These are phyloP conservation scores for Spencermartinsiella europaea DNA, from an alignment of 805 yeast species.

Conservation along the genomic window DNA sequence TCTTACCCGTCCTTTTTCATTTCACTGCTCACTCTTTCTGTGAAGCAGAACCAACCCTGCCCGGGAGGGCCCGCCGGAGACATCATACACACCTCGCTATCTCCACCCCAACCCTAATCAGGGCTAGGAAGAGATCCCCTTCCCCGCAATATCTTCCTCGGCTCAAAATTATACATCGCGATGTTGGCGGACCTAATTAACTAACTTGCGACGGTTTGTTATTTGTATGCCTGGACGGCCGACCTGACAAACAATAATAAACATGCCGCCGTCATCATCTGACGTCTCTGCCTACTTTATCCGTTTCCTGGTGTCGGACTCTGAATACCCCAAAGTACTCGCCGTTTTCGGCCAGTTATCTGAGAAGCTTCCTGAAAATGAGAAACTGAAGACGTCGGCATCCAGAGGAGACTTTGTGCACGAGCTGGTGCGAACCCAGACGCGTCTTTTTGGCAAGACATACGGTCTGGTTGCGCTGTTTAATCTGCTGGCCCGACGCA, in stretches of 20 bases:
- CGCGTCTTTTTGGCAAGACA: conserved; percentile 19
- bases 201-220: no score
- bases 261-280: no score
- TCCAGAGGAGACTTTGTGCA: conserved; percentile 15
- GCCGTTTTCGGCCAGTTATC: conserved; percentile 7
- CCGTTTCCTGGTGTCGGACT: conserved; percentile 24
- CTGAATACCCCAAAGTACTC: conserved; percentile 19
- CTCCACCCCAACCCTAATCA: neutral
- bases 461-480: conserved; percentile 16
- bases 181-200: no score
- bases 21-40: no score
- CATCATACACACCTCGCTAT: no score
- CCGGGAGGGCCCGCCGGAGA: no score
- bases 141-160: neutral
- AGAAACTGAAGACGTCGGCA: conserved; percentile 12
- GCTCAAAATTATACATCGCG: neutral
- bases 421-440: conserved; percentile 20
- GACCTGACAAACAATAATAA: no score
- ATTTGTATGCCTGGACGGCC: no score
- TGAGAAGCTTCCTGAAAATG: conserved; percentile 4
- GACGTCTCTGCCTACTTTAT: conserved; percentile 16
- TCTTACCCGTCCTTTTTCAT: no score
- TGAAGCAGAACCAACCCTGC: no score
- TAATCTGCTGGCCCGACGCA: conserved; percentile 10
- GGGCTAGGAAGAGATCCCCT: neutral